Percentiles rank a stretch among this genome's conserved stretches.
phyloP scores from a whole-genome alignment of 2,329 filamentous ascomycete species.

The Madurella mycetomatis region DNA sequence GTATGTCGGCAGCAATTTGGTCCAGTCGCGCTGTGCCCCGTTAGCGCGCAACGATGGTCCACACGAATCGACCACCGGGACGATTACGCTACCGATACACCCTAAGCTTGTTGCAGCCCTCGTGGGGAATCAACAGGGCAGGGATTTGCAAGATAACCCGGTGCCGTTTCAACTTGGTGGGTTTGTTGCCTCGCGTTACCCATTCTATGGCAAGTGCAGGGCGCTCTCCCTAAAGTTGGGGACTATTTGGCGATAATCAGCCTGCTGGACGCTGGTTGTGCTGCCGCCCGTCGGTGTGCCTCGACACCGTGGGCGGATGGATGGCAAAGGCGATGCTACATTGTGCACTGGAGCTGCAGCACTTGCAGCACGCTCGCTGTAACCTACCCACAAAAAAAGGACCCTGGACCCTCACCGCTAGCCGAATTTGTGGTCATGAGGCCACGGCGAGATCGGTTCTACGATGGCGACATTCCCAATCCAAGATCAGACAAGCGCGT shows the following conservation, averaged over 20 bases:
- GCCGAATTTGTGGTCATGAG: conserved; percentile 21
- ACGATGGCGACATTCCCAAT: conserved; percentile 16
- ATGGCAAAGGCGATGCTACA: not conserved
- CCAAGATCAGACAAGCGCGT: conserved; percentile 9
- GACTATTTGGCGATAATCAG: too few species aligned
- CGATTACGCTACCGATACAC: conserved; percentile 9
- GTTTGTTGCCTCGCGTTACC: too few species aligned
- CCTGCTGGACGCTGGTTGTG: too few species aligned
- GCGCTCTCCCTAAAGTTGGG: too few species aligned
- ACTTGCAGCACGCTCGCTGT: conserved; percentile 12
- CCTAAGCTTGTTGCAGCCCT: not conserved
- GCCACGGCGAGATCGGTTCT: conserved; percentile 3
- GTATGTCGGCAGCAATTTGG: too few species aligned
- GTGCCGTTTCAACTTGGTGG: not conserved
- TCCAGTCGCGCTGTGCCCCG: not conserved
- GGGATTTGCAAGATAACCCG: too few species aligned
- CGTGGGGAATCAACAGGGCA: too few species aligned
- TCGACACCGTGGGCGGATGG: not conserved
- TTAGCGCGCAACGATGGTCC: not conserved
- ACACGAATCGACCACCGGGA: not conserved
- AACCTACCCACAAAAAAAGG: conserved; percentile 8
- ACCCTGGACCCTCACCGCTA: conserved; percentile 18
- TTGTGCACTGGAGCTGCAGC: conserved; percentile 12
- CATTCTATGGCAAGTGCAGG: too few species aligned
- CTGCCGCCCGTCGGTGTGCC: not conserved